Percentiles rank a stretch among this genome's conserved stretches.
phyloP scores from a whole-genome alignment of 345 rosid genomes.

The Hibiscus tridactylites region DNA sequence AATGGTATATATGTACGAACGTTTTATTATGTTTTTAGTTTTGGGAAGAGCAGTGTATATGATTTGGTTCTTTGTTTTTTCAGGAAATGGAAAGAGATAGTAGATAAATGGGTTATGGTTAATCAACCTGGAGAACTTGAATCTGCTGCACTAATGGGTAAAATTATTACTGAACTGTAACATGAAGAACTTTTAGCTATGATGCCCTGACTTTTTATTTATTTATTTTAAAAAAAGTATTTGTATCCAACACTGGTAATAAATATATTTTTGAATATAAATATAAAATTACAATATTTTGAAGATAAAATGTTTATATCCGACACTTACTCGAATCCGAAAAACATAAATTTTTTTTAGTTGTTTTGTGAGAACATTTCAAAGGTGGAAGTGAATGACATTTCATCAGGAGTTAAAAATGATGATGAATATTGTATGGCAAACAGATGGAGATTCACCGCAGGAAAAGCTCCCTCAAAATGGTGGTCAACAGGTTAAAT shows the following conservation, averaged over 20 bases:
- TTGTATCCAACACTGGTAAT: too few species aligned
- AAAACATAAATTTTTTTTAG: not conserved
- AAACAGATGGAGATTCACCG: conserved; percentile 85
- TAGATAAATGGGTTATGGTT: conserved; percentile 83
- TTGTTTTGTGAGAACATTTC: too few species aligned
- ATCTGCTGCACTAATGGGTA: conserved; percentile 72
- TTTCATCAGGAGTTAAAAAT: too few species aligned
- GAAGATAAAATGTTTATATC: not conserved
- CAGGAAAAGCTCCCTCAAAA: conserved; percentile 56
- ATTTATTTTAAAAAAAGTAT: too few species aligned
- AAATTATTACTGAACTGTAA: conserved; percentile 19
- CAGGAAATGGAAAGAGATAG: conserved; percentile 94
- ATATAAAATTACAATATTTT: not conserved
- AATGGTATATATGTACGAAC: not conserved
- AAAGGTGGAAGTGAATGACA: too few species aligned
- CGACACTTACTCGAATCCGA: not conserved
- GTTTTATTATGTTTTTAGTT: not conserved
- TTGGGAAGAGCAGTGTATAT: not conserved
- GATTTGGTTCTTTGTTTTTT: conserved; percentile 11
- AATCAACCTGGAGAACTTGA: conserved; percentile 71
- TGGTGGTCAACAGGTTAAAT: conserved; percentile 76
- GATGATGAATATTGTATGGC: conserved; percentile 13
- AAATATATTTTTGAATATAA: too few species aligned
- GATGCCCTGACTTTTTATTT: too few species aligned
- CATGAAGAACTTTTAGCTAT: not conserved